Base-by-base conservation (phyloP, 306 rosid genomes). In the Prunus mongolica region DNA sequence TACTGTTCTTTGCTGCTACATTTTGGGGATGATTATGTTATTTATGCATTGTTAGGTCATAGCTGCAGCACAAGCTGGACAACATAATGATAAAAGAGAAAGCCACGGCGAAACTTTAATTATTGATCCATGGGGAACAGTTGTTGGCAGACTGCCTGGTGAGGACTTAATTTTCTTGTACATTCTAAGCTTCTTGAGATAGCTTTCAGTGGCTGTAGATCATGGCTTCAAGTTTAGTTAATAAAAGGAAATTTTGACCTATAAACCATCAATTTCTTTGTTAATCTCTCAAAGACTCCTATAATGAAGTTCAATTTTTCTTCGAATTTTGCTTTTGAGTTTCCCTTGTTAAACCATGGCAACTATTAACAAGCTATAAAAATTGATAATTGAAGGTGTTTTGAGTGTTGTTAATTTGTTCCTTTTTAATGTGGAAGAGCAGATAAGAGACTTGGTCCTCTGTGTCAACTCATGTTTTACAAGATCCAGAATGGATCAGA, bases 41-140 rank as follows among this genome's bases (percentile, higher is more conserved):
- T 57, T 69, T 79, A 55, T 78, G 62, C 79, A 70, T 74, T 82
- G 46, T 75, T 85, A 95, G 99, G 99, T 95, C 74, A 87, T 95
- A 77, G 99, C 97, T 82, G 84, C 99, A n/a, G 88, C 99, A 25
- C 99, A 92, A 89, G 84, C 97, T 76, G 99, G 99, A 57, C 82
- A 76, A 56, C 87, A 91, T 81, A 92, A 84, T 5, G 92, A 86
- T 34, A 89, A 88, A 72, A 91, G 99, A 82, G 97, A 95, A 84
- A 89, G 97, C 86, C 87, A 90, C 12, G 99, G 97, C 12, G 96
- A 92, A 72, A 77, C 99, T 74, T 79, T 95, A 79, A 90, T 95
- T 66, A 89, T 95, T 20, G 97, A 95, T 81, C 99, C 97, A 19
- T 92, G 99, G 99, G 97, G 99, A 49, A 87, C 89, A 66, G 51